A percentile compares a stretch with the other conserved stretches of the same genome.
Evolutionary conservation across 2,329 filamentous ascomycete genomes (phyloP).

Genomic region (Epichloe brachyelytri): DNA sequence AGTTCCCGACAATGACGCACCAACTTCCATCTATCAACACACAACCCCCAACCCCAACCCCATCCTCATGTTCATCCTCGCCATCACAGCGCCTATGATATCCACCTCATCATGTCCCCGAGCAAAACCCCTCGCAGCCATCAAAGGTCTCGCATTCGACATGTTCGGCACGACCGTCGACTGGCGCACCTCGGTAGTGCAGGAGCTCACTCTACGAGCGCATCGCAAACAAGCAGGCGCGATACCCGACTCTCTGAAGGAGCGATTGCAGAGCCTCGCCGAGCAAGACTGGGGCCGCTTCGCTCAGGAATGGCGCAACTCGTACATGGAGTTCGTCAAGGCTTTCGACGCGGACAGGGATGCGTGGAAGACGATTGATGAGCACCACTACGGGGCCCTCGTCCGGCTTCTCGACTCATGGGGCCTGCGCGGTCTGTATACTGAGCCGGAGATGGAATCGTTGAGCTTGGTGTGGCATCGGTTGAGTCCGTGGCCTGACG

Average conservation of each 20-base stretch:
- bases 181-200: slow-evolving; percentile 57
- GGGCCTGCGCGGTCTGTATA: slow-evolving; percentile 45
- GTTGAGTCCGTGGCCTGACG: slow-evolving; percentile 57
- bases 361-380: slow-evolving; percentile 56
- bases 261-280: slow-evolving; percentile 36
- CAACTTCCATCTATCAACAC: no score
- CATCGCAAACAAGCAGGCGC: slow-evolving; percentile 33
- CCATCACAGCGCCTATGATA: no score
- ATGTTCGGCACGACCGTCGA: slow-evolving; percentile 72
- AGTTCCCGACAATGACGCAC: no score
- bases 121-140: slow-evolving; percentile 11
- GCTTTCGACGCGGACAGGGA: slow-evolving; percentile 33
- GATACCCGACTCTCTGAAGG: slow-evolving; percentile 32
- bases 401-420: slow-evolving; percentile 41
- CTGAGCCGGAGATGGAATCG: slow-evolving; percentile 46
- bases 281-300: slow-evolving; percentile 49
- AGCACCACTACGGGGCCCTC: slow-evolving; percentile 55
- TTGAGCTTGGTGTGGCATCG: slow-evolving; percentile 62
- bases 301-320: slow-evolving; percentile 56
- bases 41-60: no score
- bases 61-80: no score
- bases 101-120: background rate
- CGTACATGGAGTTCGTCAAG: slow-evolving; percentile 49
- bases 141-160: slow-evolving; percentile 58
- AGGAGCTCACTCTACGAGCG: slow-evolving; percentile 41